phyloP scores from a whole-genome alignment of 23 red algal species.

The Agarophyton chilense region DNA sequence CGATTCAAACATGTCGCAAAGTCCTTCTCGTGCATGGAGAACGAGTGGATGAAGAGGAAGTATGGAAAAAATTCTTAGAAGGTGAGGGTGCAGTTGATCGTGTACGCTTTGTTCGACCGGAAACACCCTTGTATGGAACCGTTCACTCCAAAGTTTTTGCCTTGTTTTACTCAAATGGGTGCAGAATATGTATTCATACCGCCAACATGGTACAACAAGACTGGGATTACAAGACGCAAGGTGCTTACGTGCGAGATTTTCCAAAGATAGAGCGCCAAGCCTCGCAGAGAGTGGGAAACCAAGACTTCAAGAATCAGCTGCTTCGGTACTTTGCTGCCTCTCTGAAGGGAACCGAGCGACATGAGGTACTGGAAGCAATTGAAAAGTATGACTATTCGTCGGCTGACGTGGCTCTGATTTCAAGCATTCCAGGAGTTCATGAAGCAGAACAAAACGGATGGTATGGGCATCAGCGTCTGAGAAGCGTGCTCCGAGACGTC shows the following conservation, averaged over 20 bases:
- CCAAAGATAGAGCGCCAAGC: constrained; percentile 18
- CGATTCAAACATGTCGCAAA: constrained; percentile 42
- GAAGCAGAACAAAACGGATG: background rate
- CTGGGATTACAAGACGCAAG: constrained; percentile 87
- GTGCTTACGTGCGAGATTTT: constrained; percentile 91
- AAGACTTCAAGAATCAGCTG: constrained; percentile 31
- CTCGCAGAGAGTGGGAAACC: background rate
- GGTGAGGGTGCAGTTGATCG: background rate
- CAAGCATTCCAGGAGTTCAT: constrained; percentile 77
- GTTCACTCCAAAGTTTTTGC: constrained; percentile 89
- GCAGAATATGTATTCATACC: constrained; percentile 87
- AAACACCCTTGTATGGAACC: constrained; percentile 73
- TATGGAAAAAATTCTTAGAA: constrained; percentile 10
- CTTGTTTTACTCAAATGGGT: constrained; percentile 69
- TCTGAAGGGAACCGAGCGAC: background rate
- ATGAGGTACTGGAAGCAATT: constrained; percentile 31
- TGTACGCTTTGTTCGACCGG: constrained; percentile 37
- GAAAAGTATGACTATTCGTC: constrained; percentile 74
- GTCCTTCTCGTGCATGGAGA: constrained; percentile 58
- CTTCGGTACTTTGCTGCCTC: constrained; percentile 24
- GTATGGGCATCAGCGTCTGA: constrained; percentile 51
- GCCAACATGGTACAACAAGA: constrained; percentile 84
- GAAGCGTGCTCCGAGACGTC: constrained; percentile 31
- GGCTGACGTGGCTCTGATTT: constrained; percentile 76
- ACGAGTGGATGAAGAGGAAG: constrained; percentile 5